Evolutionary conservation across 208 protist species (phyloP), one percentile per base, ranked within the genome.

Genomic region (Jaenimonas drosophilae): DNA sequence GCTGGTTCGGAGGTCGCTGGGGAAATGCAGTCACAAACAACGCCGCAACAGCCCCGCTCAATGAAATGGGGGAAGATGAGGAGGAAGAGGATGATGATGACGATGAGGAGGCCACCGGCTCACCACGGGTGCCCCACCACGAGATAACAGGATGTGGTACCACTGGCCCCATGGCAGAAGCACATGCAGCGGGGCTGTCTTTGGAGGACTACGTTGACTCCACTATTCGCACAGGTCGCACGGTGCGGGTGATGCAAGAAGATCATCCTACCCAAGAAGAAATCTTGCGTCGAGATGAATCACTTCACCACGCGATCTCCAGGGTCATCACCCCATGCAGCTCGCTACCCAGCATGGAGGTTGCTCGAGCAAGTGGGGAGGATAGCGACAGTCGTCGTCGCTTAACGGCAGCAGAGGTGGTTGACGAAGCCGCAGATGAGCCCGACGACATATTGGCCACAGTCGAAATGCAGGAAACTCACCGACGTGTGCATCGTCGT

Each of bases 401-500:
- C n/a, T n/a, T n/a, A n/a, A n/a, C n/a, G n/a, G n/a, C n/a, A n/a
- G n/a, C n/a, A n/a, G n/a, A n/a, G n/a, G n/a, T n/a, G n/a, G n/a
- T n/a, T n/a, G n/a, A 34, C 9, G 30, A 7, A 34, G 30, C 7
- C 7, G 9, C 30, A 34, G 41, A 23, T 6, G 41, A 23, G 21
- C 7, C 11, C n/a, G 16, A 7, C 9, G 25, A 23, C 17, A 14
- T 16, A 16, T 7, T 7, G 7, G 9, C 21, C 21, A 30, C 24
- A 9, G 41, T 20, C 7, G 17, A 16, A 9, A 21, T 7, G 7
- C 7, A n/a, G 16, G 38, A 9, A 7, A 26, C 19, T 6, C 1
- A 23, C 14, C 49, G 52, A 11, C 56, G 70, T 39, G 19, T 67
- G 44, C 70, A 85, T 39, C 72, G 80, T 27, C 63, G 66, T 41